These are phyloP conservation scores for Ensete ventricosum DNA, from an alignment of 176 grass and related monocot species.

Conservation along the genomic window DNA sequence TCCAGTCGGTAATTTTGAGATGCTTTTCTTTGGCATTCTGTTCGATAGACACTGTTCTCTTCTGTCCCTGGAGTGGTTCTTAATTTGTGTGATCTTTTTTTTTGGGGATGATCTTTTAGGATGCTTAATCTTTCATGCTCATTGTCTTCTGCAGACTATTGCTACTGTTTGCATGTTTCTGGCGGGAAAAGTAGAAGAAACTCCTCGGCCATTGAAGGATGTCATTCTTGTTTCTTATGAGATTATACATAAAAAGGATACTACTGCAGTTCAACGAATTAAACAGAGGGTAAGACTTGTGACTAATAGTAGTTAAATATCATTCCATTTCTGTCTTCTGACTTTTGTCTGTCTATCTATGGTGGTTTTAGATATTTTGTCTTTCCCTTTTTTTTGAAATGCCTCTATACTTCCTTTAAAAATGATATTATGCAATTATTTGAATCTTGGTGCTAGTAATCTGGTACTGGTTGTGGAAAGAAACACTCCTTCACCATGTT, in stretches of 20 bases:
- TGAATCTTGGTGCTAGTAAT: neutral
- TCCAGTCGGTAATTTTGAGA: too few species aligned
- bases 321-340: neutral
- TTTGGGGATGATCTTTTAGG: neutral
- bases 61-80: neutral
- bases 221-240: slow-evolving; percentile 38
- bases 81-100: slow-evolving; percentile 16
- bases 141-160: slow-evolving; percentile 39
- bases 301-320: neutral
- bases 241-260: slow-evolving; percentile 41
- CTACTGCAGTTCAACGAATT: slow-evolving; percentile 48
- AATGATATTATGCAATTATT: neutral
- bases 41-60: too few species aligned
- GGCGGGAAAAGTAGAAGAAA: slow-evolving; percentile 63
- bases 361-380: too few species aligned
- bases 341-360: neutral
- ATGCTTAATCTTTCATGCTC: neutral
- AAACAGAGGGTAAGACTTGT: slow-evolving; percentile 27
- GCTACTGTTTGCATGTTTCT: slow-evolving; percentile 65
- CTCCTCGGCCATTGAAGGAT: slow-evolving; percentile 25
- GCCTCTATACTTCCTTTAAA: neutral
- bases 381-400: neutral
- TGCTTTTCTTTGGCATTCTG: too few species aligned
- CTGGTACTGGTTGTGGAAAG: too few species aligned
- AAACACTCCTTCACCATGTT: too few species aligned